phyloP scores from a whole-genome alignment of 1,139 yeast species.

The Yamadazyma epiphylla region DNA sequence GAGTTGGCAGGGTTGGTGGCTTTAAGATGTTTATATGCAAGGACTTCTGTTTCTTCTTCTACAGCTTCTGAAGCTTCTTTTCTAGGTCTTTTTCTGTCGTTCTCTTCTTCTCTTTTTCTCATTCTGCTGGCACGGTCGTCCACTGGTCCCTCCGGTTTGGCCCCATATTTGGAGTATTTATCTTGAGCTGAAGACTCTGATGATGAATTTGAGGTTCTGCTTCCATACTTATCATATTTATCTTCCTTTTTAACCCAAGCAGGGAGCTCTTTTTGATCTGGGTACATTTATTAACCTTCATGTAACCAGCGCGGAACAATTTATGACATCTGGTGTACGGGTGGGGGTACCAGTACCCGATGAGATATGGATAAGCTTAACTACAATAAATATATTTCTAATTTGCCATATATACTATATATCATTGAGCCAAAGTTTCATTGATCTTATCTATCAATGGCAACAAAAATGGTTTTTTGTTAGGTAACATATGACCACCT shows the following conservation, averaged over 20 bases:
- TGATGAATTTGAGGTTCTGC: conserved; percentile 8
- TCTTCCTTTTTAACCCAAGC: conserved; percentile 38
- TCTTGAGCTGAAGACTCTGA: conserved; percentile 9
- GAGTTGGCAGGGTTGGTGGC: conserved; percentile 27
- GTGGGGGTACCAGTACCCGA: too few species aligned
- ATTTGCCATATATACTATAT: background rate
- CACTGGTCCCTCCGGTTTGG: background rate
- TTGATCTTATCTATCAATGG: conserved; percentile 24
- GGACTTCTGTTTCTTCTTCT: conserved; percentile 14
- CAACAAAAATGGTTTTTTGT: conserved; percentile 22
- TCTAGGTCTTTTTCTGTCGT: conserved; percentile 5
- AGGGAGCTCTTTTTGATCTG: conserved; percentile 22
- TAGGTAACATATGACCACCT: conserved; percentile 40
- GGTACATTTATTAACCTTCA: too few species aligned
- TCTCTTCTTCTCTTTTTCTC: conserved; percentile 5
- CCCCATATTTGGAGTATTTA: conserved; percentile 29
- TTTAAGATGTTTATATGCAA: conserved; percentile 31
- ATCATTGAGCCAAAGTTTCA: conserved; percentile 6
- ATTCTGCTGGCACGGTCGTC: conserved; percentile 11
- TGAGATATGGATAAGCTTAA: too few species aligned
- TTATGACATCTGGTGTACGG: conserved; percentile 7
- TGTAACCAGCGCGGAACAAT: too few species aligned
- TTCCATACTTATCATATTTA: conserved; percentile 41
- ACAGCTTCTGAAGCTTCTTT: conserved; percentile 1
- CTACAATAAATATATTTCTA: background rate